phyloP scores from a whole-genome alignment of 768 basidiomycete genomes.

The Amanita phalloides region DNA sequence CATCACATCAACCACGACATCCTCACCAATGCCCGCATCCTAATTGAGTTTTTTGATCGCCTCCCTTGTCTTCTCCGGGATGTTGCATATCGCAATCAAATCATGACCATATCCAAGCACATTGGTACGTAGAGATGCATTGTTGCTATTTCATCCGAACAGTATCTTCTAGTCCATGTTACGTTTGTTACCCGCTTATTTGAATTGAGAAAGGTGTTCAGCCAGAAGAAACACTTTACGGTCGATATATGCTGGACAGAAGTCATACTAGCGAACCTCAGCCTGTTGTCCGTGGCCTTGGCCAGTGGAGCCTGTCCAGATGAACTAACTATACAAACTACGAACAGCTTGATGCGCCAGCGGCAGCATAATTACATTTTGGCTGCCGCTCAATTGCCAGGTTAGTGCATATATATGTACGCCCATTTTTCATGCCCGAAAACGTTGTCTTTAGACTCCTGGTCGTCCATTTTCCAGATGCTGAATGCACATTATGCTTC shows the following conservation, averaged over 20 bases:
- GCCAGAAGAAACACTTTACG: neutral
- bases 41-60: neutral
- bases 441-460: conserved; percentile 31
- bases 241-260: conserved; percentile 59
- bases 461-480: conserved; percentile 33
- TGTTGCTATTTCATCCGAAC: neutral
- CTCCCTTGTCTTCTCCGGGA: neutral
- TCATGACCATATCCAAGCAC: neutral
- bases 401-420: conserved; percentile 20
- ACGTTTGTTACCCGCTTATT: conserved; percentile 34
- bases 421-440: neutral
- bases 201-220: conserved; percentile 38
- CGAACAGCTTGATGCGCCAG: conserved; percentile 24
- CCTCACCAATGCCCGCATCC: neutral
- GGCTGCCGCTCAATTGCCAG: conserved; percentile 61
- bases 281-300: conserved; percentile 19
- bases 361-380: conserved; percentile 39
- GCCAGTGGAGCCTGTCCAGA: conserved; percentile 9
- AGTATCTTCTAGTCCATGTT: conserved; percentile 15
- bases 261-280: conserved; percentile 42
- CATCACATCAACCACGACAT: neutral
- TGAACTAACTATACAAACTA: neutral
- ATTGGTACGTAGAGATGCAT: conserved; percentile 8
- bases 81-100: neutral
- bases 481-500: conserved; percentile 42